A percentile compares a stretch with the other conserved stretches of the same genome.
Evolutionary conservation across 306 rosid genomes (phyloP).

Genomic region (Vicia sativa): DNA sequence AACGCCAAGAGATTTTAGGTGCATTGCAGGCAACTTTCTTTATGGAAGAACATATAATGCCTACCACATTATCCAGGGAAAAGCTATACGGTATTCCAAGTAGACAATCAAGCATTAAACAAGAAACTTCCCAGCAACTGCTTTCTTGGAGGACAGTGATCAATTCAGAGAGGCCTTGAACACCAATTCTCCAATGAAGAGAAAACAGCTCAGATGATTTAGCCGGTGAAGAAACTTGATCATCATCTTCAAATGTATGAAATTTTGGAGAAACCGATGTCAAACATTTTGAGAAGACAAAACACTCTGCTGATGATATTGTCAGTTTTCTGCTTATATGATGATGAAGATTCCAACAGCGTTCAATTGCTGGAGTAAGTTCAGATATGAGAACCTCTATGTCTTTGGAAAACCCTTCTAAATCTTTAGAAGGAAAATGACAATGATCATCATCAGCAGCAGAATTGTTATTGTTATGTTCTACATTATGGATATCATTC

Average conservation of each 20-base stretch:
- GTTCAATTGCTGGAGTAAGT: conserved; percentile 67
- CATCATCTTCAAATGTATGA: conserved; percentile 52
- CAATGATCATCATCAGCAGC: conserved; percentile 38
- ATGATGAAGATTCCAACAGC: conserved; percentile 84
- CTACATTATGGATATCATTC: conserved; percentile 48
- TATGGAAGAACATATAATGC: conserved; percentile 66
- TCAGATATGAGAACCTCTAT: conserved; percentile 64
- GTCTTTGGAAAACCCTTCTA: conserved; percentile 66
- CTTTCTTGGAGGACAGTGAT: conserved; percentile 66
- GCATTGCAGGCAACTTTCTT: conserved; percentile 66
- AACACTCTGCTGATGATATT: conserved; percentile 64
- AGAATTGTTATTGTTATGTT: conserved; percentile 36
- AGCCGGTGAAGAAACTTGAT: conserved; percentile 52
- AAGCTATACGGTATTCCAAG: conserved; percentile 61
- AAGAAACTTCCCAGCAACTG: conserved; percentile 89
- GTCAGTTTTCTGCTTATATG: conserved; percentile 74
- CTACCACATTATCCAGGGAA: conserved; percentile 58
- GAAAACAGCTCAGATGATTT: conserved; percentile 51
- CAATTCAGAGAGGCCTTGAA: conserved; percentile 68
- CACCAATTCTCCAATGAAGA: conserved; percentile 63
- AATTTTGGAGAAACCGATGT: conserved; percentile 52
- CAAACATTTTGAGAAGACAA: conserved; percentile 66
- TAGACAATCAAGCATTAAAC: conserved; percentile 76
- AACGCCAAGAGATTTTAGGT: conserved; percentile 82
- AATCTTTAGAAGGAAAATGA: conserved; percentile 55